These are phyloP conservation scores for Aspergillus pseudoterreus DNA, from an alignment of 2,329 filamentous ascomycete species.

Conservation along the genomic window DNA sequence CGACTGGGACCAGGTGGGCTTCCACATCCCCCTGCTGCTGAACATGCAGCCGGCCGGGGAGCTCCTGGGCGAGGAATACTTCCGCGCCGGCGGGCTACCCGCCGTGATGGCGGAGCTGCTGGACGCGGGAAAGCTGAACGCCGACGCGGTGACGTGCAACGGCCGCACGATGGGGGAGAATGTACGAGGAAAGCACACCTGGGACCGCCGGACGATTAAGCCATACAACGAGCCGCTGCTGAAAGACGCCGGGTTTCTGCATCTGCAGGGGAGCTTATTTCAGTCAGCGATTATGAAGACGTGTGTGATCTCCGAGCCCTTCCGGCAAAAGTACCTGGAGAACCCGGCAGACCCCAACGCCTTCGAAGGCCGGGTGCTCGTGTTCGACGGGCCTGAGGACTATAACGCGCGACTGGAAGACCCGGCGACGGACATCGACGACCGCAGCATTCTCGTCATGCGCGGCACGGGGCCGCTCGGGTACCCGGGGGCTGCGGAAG, in stretches of 20 bases:
- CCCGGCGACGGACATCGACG: constrained; percentile 36
- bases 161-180: constrained; percentile 46
- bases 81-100: constrained; percentile 51
- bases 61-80: constrained; percentile 53
- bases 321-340: constrained; percentile 44
- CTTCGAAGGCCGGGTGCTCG: constrained; percentile 46
- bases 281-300: constrained; percentile 54
- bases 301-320: constrained; percentile 47
- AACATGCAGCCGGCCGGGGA: constrained; percentile 56
- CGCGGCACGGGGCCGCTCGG: constrained; percentile 49
- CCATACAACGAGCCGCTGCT: constrained; percentile 46
- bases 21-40: constrained; percentile 49
- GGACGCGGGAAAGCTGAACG: constrained; percentile 46
- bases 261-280: constrained; percentile 48
- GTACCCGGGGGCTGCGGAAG: constrained; percentile 50
- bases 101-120: constrained; percentile 54
- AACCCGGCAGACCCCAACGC: constrained; percentile 47
- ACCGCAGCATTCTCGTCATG: constrained; percentile 47
- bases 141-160: constrained; percentile 44
- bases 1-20: constrained; percentile 53
- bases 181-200: constrained; percentile 43
- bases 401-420: constrained; percentile 45
- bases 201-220: constrained; percentile 49
- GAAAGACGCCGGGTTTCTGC: constrained; percentile 50
- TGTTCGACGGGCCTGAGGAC: constrained; percentile 52